Conservation (phyloP, 768 basidiomycete genomes). For the Xerocomellus intermedius region DNA sequence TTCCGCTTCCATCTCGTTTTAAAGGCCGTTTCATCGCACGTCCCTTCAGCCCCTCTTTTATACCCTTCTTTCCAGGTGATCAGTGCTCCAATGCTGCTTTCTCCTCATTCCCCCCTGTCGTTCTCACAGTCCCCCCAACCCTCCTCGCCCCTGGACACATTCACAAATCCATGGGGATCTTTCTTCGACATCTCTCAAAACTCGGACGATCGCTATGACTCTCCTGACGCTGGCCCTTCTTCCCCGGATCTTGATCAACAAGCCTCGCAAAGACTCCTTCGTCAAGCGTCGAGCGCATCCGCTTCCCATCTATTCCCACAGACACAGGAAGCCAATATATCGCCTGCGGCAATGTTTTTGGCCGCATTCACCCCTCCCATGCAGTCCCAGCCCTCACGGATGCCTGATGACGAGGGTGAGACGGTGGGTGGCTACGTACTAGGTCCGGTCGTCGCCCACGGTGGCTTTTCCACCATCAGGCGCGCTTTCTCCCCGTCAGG, state of each 20-base stretch:
- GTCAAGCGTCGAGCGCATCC: neutral
- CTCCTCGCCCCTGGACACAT: constrained; percentile 6
- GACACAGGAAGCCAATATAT: constrained; percentile 32
- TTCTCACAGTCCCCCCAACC: constrained; percentile 9
- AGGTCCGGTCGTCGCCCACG: constrained; percentile 72
- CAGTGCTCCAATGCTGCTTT: constrained; percentile 2
- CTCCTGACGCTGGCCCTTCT: constrained; percentile 1
- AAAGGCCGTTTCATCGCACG: neutral
- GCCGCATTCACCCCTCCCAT: constrained; percentile 54
- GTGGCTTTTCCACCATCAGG: constrained; percentile 80
- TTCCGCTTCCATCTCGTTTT: neutral
- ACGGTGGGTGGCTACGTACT: constrained; percentile 70
- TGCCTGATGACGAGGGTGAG: constrained; percentile 68
- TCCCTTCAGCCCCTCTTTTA: neutral
- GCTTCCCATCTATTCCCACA: constrained; percentile 6
- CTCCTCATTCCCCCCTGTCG: neutral
- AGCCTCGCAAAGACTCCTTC: constrained; percentile 14
- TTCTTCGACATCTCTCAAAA: neutral
- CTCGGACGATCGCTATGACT: neutral
- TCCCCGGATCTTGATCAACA: constrained; percentile 31
- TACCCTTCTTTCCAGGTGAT: neutral
- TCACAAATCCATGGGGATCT: constrained; percentile 11
- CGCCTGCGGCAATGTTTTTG: constrained; percentile 75
- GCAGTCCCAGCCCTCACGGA: constrained; percentile 31
- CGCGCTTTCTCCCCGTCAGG: constrained; percentile 62